A percentile compares a stretch with the other conserved stretches of the same genome.
phyloP scores from a whole-genome alignment of 2,329 filamentous ascomycete genomes.

The Fusarium dlaminii region DNA sequence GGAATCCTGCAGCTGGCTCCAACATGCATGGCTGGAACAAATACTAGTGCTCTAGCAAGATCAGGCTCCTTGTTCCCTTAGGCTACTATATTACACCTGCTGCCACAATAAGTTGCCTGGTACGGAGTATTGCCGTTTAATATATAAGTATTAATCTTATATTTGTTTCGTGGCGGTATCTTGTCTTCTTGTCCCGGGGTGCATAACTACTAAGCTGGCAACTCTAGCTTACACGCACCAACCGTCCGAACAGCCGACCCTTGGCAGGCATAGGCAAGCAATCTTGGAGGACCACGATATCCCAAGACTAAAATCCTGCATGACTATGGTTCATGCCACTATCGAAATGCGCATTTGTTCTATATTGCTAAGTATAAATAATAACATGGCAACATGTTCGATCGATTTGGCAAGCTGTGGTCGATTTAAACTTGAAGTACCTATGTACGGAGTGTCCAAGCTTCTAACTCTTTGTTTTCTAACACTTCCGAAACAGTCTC shows the following conservation, averaged over 20 bases:
- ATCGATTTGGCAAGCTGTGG: background rate
- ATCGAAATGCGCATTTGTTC: background rate
- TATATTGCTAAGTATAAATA: background rate
- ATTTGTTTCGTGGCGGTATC: background rate
- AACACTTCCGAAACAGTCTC: background rate
- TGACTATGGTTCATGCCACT: background rate
- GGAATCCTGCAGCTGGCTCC: background rate
- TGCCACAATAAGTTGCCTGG: background rate
- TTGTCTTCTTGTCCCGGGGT: background rate
- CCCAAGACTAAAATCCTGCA: background rate
- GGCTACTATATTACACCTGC: background rate
- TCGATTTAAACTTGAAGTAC: background rate
- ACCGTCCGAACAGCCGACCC: background rate
- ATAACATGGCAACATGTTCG: background rate
- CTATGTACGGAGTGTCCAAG: background rate
- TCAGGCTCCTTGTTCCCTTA: background rate
- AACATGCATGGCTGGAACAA: background rate
- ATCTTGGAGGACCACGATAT: background rate
- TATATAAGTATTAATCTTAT: background rate
- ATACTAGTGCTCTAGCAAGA: background rate
- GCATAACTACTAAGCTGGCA: conserved; percentile 5
- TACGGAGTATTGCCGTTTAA: background rate
- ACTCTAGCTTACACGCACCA: conserved; percentile 3
- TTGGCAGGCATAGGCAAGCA: conserved; percentile 7
- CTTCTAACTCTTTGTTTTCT: background rate